These are phyloP conservation scores for Polyporus tsugae DNA, from an alignment of 1,284 basidiomycete species.

Conservation along the genomic window DNA sequence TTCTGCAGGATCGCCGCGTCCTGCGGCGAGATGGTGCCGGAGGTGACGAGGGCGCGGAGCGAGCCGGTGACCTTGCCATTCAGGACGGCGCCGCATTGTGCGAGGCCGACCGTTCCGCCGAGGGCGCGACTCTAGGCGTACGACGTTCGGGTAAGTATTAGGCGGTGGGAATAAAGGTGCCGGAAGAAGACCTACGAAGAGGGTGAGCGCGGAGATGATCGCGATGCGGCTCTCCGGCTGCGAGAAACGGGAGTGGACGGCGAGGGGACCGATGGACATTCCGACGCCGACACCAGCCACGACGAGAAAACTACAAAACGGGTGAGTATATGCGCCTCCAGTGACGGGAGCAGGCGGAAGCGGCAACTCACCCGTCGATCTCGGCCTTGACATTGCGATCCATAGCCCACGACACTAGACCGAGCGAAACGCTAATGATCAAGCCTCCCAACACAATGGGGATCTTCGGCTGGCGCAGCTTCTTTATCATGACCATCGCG, in stretches of 20 bases:
- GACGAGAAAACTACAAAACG: constrained; percentile 49
- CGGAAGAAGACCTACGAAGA: constrained; percentile 49
- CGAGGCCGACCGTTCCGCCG: constrained; percentile 60
- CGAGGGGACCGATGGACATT: constrained; percentile 48
- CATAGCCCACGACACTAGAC: constrained; percentile 53
- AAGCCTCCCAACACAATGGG: constrained; percentile 49
- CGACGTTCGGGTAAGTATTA: not conserved
- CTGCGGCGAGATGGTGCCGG: constrained; percentile 40
- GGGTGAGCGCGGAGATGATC: constrained; percentile 49
- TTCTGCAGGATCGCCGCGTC: constrained; percentile 40
- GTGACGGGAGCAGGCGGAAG: not conserved
- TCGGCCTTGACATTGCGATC: constrained; percentile 43
- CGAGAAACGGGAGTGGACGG: constrained; percentile 55
- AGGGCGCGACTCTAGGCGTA: constrained; percentile 51
- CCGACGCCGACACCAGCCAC: constrained; percentile 56
- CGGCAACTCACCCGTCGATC: constrained; percentile 47
- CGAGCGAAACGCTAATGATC: constrained; percentile 49
- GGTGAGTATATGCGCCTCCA: not conserved
- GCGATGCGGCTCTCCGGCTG: constrained; percentile 50
- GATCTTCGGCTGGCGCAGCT: constrained; percentile 46
- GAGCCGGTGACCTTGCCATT: constrained; percentile 50
- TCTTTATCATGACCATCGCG: constrained; percentile 42
- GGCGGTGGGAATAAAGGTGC: not conserved
- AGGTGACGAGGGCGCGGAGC: constrained; percentile 40
- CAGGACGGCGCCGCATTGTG: constrained; percentile 58